phyloP scores from a whole-genome alignment of 768 basidiomycete species.

The Lentinula guzmanii region DNA sequence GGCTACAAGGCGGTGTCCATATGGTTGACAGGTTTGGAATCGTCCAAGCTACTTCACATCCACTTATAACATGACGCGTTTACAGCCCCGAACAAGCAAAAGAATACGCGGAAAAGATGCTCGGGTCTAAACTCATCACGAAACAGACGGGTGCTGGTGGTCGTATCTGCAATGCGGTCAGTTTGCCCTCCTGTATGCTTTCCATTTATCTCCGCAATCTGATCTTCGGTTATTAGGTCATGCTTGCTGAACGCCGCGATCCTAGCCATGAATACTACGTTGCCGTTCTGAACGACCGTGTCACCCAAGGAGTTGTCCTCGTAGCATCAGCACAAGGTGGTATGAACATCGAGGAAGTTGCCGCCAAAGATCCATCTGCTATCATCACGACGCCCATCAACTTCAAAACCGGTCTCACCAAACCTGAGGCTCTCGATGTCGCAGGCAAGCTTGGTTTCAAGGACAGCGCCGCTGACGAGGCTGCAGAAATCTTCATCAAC shows the following conservation, averaged over 20 bases:
- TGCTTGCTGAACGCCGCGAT: conserved; percentile 93
- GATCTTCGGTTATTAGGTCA: conserved; percentile 52
- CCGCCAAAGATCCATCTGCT: conserved; percentile 87
- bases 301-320: conserved; percentile 81
- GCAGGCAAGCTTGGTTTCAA: conserved; percentile 93
- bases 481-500: conserved; percentile 90
- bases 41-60: background rate
- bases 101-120: conserved; percentile 87
- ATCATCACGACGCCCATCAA: conserved; percentile 95
- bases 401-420: conserved; percentile 75
- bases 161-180: conserved; percentile 89
- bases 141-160: conserved; percentile 96
- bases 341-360: conserved; percentile 99
- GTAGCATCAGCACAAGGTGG: conserved; percentile 94
- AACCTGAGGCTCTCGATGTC: conserved; percentile 62
- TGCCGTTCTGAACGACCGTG: conserved; percentile 93
- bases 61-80: background rate
- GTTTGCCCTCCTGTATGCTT: conserved; percentile 19
- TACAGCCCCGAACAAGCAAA: conserved; percentile 80
- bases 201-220: background rate
- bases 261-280: conserved; percentile 98
- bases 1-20: conserved; percentile 97
- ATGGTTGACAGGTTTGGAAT: conserved; percentile 71
- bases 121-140: conserved; percentile 92
- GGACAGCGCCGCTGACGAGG: conserved; percentile 63